Base-by-base conservation (phyloP, 1,284 basidiomycete genomes). In the Sporisorium sorghi region DNA sequence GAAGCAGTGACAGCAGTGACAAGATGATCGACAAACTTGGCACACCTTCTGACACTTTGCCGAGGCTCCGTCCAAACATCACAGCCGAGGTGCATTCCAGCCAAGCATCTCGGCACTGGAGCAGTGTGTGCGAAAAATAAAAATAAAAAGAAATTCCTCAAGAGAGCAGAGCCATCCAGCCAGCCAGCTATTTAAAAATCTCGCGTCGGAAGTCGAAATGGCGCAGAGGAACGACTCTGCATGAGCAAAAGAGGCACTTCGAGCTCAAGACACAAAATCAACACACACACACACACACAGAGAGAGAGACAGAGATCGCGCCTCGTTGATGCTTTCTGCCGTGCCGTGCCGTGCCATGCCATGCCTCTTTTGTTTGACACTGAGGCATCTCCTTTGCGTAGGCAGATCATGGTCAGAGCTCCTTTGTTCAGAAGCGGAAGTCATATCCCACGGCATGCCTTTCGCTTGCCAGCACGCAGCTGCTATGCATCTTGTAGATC, bases 11-110 rank as follows among this genome's bases (percentile, higher is more conserved):
- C n/a, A 24, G 32, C 23, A 15, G 26, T 23, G 28, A 32, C 40
- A 55, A 40, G 42, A 68, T 58, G 66, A 68, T 68, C 66, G 66
- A 68, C 66, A 62, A 68, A 54, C 60, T 69, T 69, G 66, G 65
- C 65, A 61, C 50, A n/a, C 30, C 28, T 19, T 17, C 5, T 15
- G 24, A 47, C 46, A 11, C 40, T 56, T 44, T 54, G 40, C 52
- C 52, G 40, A 54, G 58, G 5, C 49, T 51, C 30, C 30, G 33
- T 15, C 15, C 46, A 17, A 44, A 53, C 37, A 51, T 39, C 50
- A 33, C 51, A 62, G 57, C 66, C 66, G 59, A 68, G 66, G 50
- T 56, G 58, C 65, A 68, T 49, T 42, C 47, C 48, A 40, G 17
- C 28, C 44, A 17, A 51, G 50, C 58, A 60, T 21, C n/a, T 50